These are phyloP conservation scores for Candida glucosophila DNA, from an alignment of 1,139 yeast genomes.

Conservation along the genomic window DNA sequence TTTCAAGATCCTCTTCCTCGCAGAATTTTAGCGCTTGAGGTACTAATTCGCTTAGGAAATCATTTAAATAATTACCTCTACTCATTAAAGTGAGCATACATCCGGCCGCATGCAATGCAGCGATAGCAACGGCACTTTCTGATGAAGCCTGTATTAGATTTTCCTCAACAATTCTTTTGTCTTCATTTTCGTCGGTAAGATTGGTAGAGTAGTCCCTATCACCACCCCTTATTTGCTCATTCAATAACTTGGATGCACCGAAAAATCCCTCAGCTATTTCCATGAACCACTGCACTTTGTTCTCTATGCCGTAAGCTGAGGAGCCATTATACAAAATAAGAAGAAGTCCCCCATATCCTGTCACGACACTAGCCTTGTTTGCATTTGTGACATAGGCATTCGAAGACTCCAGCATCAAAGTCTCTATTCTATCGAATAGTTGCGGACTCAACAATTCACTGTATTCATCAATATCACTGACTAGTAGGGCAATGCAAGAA, in stretches of 20 bases:
- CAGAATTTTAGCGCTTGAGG: constrained; percentile 31
- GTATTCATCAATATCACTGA: constrained; percentile 45
- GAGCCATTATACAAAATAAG: constrained; percentile 40
- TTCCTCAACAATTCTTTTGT: constrained; percentile 30
- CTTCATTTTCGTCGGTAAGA: constrained; percentile 24
- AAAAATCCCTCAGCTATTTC: constrained; percentile 40
- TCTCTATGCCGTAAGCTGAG: constrained; percentile 43
- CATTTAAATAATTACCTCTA: constrained; percentile 34
- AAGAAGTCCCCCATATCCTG: constrained; percentile 38
- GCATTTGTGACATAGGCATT: constrained; percentile 25
- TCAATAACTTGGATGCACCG: constrained; percentile 25
- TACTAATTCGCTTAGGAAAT: constrained; percentile 27
- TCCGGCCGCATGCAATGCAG: constrained; percentile 42
- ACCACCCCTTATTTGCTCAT: constrained; percentile 28
- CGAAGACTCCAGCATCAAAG: constrained; percentile 27
- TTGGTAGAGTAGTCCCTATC: constrained; percentile 39
- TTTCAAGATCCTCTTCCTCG: constrained; percentile 30
- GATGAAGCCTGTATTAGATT: constrained; percentile 22
- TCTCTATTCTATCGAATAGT: constrained; percentile 25
- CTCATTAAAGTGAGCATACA: constrained; percentile 35
- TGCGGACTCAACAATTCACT: constrained; percentile 36
- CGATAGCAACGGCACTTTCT: constrained; percentile 33
- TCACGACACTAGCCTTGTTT: constrained; percentile 31
- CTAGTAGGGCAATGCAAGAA: constrained; percentile 33
- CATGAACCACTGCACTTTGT: constrained; percentile 31